Conservation (phyloP, 1,139 yeast genomes). For the Debaryomyces nepalensis region DNA sequence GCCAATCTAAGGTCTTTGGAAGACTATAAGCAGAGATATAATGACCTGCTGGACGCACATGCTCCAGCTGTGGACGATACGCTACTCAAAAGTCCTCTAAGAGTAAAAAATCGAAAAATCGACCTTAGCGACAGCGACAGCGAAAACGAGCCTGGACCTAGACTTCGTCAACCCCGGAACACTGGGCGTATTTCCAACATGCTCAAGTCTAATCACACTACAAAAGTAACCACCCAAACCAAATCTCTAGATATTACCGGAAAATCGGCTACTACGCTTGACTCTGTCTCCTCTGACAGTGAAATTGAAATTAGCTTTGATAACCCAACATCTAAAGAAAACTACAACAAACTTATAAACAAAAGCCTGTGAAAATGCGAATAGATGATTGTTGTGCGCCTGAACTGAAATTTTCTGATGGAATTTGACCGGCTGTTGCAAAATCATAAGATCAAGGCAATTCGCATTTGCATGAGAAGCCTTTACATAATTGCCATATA, state of each 20-base stretch:
- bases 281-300: constrained; percentile 8
- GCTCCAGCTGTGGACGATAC: constrained; percentile 3
- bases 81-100: constrained; percentile 7
- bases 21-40: constrained; percentile 22
- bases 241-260: background rate
- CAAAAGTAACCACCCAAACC: background rate
- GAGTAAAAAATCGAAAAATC: constrained; percentile 14
- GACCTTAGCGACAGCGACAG: constrained; percentile 13
- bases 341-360: constrained; percentile 6
- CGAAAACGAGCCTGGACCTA: constrained; percentile 4
- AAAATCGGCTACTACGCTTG: background rate
- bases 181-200: constrained; percentile 1
- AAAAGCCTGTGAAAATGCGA: background rate
- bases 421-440: no score
- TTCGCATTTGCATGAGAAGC: no score
- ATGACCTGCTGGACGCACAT: background rate
- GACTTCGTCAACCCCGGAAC: background rate
- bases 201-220: background rate
- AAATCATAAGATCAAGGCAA: no score
- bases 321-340: background rate
- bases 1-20: constrained; percentile 24
- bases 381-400: no score
- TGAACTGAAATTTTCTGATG: no score
- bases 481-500: no score
- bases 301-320: constrained; percentile 11